Conservation (phyloP, 2,329 filamentous ascomycete species). For the Remersonia thermophila region DNA sequence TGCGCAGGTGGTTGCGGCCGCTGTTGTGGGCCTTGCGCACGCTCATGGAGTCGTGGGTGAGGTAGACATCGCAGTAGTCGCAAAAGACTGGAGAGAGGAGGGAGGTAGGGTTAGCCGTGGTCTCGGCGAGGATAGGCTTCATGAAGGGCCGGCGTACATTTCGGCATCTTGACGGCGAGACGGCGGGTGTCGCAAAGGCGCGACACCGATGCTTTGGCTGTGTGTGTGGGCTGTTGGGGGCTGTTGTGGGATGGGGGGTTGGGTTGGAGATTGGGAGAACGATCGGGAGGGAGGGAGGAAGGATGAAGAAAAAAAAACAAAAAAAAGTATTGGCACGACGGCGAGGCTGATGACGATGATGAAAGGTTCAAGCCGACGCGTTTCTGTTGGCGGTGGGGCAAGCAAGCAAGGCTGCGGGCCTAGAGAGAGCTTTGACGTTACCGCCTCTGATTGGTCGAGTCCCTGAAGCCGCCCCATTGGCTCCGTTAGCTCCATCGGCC, state of each 20-base stretch:
- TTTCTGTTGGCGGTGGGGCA: conserved; percentile 6
- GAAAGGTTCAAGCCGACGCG: conserved; percentile 6
- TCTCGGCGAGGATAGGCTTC: conserved; percentile 15
- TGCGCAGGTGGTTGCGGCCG: conserved; percentile 90
- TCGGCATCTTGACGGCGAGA: conserved; percentile 50
- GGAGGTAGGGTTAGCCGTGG: conserved; percentile 5
- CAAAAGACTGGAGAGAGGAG: conserved; percentile 52
- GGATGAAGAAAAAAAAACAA: conserved; percentile 3
- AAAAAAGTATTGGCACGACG: conserved; percentile 9
- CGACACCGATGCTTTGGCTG: background rate
- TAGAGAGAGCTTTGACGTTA: background rate
- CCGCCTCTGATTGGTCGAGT: too few relatives aligned
- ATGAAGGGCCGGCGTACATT: conserved; percentile 54
- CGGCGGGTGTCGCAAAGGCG: background rate
- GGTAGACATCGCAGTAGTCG: conserved; percentile 99
- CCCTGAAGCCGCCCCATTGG: conserved; percentile 7
- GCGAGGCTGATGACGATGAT: conserved; percentile 12
- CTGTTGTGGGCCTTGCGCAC: conserved; percentile 98
- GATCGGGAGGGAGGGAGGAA: background rate
- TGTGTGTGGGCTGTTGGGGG: conserved; percentile 15
- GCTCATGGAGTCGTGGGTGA: conserved; percentile 99
- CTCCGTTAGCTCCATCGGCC: too few relatives aligned
- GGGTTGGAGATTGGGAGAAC: too few relatives aligned
- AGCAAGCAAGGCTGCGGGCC: conserved; percentile 8
- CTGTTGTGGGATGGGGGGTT: too few relatives aligned